A percentile compares a stretch with the other conserved stretches of the same genome.
Conservation (phyloP, 805 yeast species). For the Cyberlindnera americana region DNA sequence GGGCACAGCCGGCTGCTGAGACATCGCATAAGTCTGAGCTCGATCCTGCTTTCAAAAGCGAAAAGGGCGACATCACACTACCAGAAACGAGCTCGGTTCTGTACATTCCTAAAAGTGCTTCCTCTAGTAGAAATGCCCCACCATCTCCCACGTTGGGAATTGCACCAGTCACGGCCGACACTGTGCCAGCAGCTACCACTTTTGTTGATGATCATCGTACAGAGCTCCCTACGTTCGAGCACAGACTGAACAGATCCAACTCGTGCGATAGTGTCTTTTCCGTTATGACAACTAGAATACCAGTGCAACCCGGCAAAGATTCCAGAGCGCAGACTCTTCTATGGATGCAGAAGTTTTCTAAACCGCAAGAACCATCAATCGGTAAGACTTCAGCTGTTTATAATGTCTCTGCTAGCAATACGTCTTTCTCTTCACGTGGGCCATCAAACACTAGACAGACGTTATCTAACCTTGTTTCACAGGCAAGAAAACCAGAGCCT, state of each 20-base stretch:
- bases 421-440: conserved; percentile 5
- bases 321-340: conserved; percentile 24
- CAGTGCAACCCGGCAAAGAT: conserved; percentile 19
- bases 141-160: too few species aligned
- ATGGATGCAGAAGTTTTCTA: conserved; percentile 27
- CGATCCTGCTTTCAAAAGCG: too few species aligned
- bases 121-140: too few species aligned
- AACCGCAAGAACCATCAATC: conserved; percentile 1
- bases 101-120: neutral
- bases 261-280: conserved; percentile 30
- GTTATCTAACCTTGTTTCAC: conserved; percentile 15
- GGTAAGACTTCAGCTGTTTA: conserved; percentile 9
- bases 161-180: neutral
- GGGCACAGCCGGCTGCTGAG: neutral
- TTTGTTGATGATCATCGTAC: neutral
- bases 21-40: too few species aligned
- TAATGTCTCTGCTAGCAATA: conserved; percentile 8
- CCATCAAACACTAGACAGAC: conserved; percentile 8
- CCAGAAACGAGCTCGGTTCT: neutral
- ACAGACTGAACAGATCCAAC: conserved; percentile 27
- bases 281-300: conserved; percentile 22
- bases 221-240: conserved; percentile 22
- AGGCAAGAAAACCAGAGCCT: conserved; percentile 8
- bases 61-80: neutral
- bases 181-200: neutral